phyloP scores from a whole-genome alignment of 768 basidiomycete genomes.

The Tulasnella sp. region DNA sequence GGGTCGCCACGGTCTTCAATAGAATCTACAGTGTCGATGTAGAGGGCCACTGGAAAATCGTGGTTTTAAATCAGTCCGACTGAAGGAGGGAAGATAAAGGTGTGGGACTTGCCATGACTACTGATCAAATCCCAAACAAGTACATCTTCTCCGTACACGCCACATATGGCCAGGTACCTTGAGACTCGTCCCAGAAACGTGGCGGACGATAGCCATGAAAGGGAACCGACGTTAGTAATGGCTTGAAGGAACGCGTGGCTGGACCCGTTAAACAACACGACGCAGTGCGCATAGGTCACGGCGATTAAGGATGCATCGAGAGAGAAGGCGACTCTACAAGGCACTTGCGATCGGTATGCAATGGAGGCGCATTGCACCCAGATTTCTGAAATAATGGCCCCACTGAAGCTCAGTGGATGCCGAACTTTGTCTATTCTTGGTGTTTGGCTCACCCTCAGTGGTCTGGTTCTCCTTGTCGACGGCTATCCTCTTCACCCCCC shows the following conservation, averaged over 20 bases:
- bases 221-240: conserved; percentile 34
- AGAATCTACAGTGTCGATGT: background rate
- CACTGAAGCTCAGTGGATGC: no score
- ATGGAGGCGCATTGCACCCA: conserved; percentile 77
- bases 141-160: conserved; percentile 33
- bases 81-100: background rate
- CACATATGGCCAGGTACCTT: conserved; percentile 54
- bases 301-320: conserved; percentile 78
- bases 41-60: background rate
- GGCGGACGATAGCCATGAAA: conserved; percentile 30
- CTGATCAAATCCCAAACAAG: conserved; percentile 64
- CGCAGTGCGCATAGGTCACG: conserved; percentile 51
- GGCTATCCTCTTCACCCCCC: conserved; percentile 52
- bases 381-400: conserved; percentile 37
- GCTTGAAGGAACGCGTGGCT: conserved; percentile 51
- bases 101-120: conserved; percentile 42
- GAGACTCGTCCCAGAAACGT: conserved; percentile 63
- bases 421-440: background rate
- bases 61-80: background rate
- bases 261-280: conserved; percentile 64
- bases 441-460: conserved; percentile 4
- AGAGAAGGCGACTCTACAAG: conserved; percentile 65
- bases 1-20: background rate
- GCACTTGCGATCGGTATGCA: conserved; percentile 54
- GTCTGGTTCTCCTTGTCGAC: conserved; percentile 44